A percentile compares a stretch with the other conserved stretches of the same genome.
Evolutionary conservation across 441 rosid species (phyloP).

Genomic region (Eutrema salsugineum): DNA sequence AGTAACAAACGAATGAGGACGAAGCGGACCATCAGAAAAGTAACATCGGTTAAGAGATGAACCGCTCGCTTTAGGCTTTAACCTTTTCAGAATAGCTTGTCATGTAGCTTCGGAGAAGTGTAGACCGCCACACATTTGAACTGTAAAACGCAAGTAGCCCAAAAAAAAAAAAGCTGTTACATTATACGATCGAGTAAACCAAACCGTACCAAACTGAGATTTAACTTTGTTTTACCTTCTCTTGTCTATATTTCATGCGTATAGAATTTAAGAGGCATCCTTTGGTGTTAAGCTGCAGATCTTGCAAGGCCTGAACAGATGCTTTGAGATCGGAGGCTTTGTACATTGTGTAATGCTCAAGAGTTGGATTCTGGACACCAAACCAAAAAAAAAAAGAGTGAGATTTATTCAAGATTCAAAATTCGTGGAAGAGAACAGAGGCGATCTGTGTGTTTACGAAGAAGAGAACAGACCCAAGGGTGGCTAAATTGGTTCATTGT

Average conservation of each 20-base stretch:
- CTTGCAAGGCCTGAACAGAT: constrained; percentile 42
- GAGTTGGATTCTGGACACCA: constrained; percentile 46
- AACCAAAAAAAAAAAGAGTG: not conserved
- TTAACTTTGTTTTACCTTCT: constrained; percentile 36
- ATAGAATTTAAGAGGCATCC: constrained; percentile 48
- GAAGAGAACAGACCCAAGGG: constrained; percentile 50
- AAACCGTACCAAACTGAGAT: not conserved
- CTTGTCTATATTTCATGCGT: constrained; percentile 50
- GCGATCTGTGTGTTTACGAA: not conserved
- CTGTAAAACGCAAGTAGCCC: constrained; percentile 13
- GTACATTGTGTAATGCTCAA: constrained; percentile 53
- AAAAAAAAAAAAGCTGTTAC: not conserved
- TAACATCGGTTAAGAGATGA: constrained; percentile 11
- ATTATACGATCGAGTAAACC: not conserved
- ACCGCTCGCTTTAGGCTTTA: constrained; percentile 17
- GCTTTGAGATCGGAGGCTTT: constrained; percentile 43
- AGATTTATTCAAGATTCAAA: too few species aligned
- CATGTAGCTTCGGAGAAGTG: constrained; percentile 41
- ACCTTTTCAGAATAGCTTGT: constrained; percentile 27
- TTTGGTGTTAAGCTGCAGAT: constrained; percentile 43
- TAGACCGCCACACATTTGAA: constrained; percentile 45
- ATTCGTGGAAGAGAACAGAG: constrained; percentile 1
- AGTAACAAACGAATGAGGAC: not conserved
- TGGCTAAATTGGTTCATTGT: constrained; percentile 53
- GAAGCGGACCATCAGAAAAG: constrained; percentile 8